These are phyloP conservation scores for Saccharomycopsis sp. DNA, from an alignment of 805 yeast species.

Conservation along the genomic window DNA sequence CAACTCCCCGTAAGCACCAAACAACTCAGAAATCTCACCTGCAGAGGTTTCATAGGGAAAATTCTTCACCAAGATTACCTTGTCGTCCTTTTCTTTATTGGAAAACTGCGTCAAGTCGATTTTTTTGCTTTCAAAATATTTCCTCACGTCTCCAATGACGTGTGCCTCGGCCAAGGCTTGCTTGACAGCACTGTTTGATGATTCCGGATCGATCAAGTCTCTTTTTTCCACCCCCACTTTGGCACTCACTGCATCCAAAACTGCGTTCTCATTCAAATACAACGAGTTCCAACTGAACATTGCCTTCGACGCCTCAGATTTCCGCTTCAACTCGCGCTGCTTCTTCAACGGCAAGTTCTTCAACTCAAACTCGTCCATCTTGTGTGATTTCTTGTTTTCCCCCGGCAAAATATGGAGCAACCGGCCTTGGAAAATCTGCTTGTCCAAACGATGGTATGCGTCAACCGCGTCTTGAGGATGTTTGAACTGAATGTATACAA, in stretches of 20 bases:
- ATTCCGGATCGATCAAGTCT: conserved; percentile 80
- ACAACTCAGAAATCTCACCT: conserved; percentile 75
- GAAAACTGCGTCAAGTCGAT: conserved; percentile 71
- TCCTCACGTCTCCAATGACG: conserved; percentile 83
- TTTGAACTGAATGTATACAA: conserved; percentile 74
- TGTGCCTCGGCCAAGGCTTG: conserved; percentile 97
- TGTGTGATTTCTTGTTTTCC: conserved; percentile 70
- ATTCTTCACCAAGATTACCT: conserved; percentile 75
- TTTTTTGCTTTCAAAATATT: conserved; percentile 76
- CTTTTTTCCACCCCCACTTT: conserved; percentile 77
- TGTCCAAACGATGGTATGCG: conserved; percentile 71
- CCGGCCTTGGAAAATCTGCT: conserved; percentile 89
- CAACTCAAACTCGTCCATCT: conserved; percentile 82
- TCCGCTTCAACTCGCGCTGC: conserved; percentile 75
- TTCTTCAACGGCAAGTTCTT: conserved; percentile 88
- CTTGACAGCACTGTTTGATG: conserved; percentile 81
- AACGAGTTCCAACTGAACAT: conserved; percentile 95
- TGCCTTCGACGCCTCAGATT: conserved; percentile 73
- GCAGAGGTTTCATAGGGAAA: conserved; percentile 80
- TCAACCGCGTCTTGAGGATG: conserved; percentile 61
- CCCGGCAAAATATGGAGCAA: conserved; percentile 84
- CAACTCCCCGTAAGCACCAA: conserved; percentile 70
- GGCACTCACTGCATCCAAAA: conserved; percentile 78
- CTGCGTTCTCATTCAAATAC: conserved; percentile 85
- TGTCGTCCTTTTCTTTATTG: conserved; percentile 67